Conservation (phyloP, 2,329 filamentous ascomycete species). For the Diaporthe ampelina region DNA sequence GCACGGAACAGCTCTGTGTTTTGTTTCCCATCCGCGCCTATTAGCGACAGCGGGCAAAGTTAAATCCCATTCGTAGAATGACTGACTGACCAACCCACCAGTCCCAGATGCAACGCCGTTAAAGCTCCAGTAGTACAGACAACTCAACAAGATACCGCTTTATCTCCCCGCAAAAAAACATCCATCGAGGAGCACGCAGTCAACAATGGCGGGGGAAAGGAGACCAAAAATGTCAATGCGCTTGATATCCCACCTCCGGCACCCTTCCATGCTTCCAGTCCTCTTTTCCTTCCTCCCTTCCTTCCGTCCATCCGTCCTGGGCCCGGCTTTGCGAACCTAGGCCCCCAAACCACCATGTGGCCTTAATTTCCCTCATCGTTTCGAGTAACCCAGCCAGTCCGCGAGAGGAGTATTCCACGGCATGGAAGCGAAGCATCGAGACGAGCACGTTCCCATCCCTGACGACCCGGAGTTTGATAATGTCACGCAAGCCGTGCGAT, state of each 20-base stretch:
- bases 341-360: too few relatives aligned
- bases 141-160: background rate
- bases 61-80: background rate
- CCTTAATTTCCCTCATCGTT: background rate
- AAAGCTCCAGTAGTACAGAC: conserved; percentile 5
- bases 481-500: background rate
- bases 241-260: conserved; percentile 21
- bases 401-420: background rate
- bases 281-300: background rate
- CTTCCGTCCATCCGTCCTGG: background rate
- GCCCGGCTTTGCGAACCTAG: background rate
- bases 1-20: background rate
- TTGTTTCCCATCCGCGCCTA: background rate
- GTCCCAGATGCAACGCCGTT: conserved; percentile 22
- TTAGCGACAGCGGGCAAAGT: background rate
- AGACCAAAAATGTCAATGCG: conserved; percentile 30
- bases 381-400: background rate
- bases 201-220: background rate
- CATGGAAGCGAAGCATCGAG: background rate
- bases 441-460: background rate
- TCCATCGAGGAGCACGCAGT: background rate
- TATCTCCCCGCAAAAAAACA: conserved; percentile 30
- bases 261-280: background rate
- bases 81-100: background rate
- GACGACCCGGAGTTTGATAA: background rate